Base-by-base conservation (phyloP, 495 filamentous ascomycete species). In the Geoglossum glabrum region DNA sequence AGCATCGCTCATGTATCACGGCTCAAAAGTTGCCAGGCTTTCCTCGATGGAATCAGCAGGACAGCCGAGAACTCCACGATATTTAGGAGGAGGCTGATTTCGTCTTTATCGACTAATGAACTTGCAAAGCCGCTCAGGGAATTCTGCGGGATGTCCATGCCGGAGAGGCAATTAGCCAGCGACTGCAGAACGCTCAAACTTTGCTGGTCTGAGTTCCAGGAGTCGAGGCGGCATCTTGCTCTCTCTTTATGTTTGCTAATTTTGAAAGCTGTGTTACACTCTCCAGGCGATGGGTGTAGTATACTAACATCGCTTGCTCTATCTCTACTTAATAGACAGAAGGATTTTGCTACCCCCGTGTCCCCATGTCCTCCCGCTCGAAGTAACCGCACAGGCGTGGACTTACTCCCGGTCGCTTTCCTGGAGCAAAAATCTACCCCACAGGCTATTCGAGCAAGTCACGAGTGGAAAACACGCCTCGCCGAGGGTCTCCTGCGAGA, bases 381-480 rank as follows among this genome's bases (percentile, higher is more conserved):
- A 6, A 11, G 5, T 27, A 17, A 30, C 21, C 7, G 31, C n/a
- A 7, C 10, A 34, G 11, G 11, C 13, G 25, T 51, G 9, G 11
- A 33, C 10, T 10, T 11, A 8, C 40, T 21, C 21, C 6, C 17
- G 19, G 23, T 57, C 19, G 9, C 56, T 17, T 25, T 50, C 6
- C 30, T 51, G 38, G 36, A 58, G 46, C 56, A 58, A 51, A 30
- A n/a, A 26, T 47, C 38, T 15, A 58, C 56, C 17, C 36, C 56
- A 8, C 30, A 47, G n/a, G 26, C 15, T 23, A n/a, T 30, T 13
- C 21, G 46, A n/a, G 19, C 65, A 23, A 70, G 65, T 30, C 61
- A 67, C 38, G 65, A 77, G 57, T 80, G 76, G 78, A 72, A 68
- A 58, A 60, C 64, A 13, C 66, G 64, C 0, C 57, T 81, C 5